These are phyloP conservation scores for Lathyrus sativus DNA, from an alignment of 306 rosid genomes.

Conservation along the genomic window DNA sequence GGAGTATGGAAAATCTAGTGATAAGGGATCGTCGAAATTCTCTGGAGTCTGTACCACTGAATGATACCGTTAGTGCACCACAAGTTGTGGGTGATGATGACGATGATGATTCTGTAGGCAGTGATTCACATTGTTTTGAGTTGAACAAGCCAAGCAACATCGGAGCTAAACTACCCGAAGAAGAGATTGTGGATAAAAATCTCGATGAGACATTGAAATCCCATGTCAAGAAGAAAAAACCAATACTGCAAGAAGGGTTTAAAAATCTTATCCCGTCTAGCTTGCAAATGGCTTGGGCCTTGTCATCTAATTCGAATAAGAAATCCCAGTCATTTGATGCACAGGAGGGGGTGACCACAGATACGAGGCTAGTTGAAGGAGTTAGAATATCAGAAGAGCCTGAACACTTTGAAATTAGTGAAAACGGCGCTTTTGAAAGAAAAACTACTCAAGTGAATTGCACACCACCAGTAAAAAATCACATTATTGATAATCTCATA, in stretches of 20 bases:
- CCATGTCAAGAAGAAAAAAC: constrained; percentile 51
- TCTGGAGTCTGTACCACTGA: constrained; percentile 79
- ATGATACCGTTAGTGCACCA: constrained; percentile 83
- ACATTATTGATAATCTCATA: constrained; percentile 56
- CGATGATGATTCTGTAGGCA: constrained; percentile 67
- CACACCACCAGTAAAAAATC: constrained; percentile 49
- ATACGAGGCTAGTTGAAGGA: constrained; percentile 49
- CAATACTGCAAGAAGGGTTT: constrained; percentile 51
- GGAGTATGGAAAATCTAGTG: constrained; percentile 42
- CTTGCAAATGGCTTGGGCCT: constrained; percentile 76
- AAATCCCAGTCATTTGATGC: constrained; percentile 53
- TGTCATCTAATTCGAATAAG: constrained; percentile 55
- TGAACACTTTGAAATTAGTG: constrained; percentile 46
- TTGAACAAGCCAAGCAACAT: constrained; percentile 64
- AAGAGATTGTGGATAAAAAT: constrained; percentile 40
- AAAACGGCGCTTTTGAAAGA: constrained; percentile 45
- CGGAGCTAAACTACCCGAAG: constrained; percentile 46
- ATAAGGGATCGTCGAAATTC: constrained; percentile 66
- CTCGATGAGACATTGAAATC: constrained; percentile 52
- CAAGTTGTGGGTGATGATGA: constrained; percentile 57
- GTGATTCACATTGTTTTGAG: constrained; percentile 97
- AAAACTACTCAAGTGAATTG: constrained; percentile 50
- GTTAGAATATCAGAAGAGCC: constrained; percentile 43
- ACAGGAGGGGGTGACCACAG: constrained; percentile 48
- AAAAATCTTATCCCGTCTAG: constrained; percentile 67